Evolutionary conservation across 441 rosid genomes (phyloP).

Genomic region (Viola pubescens): DNA sequence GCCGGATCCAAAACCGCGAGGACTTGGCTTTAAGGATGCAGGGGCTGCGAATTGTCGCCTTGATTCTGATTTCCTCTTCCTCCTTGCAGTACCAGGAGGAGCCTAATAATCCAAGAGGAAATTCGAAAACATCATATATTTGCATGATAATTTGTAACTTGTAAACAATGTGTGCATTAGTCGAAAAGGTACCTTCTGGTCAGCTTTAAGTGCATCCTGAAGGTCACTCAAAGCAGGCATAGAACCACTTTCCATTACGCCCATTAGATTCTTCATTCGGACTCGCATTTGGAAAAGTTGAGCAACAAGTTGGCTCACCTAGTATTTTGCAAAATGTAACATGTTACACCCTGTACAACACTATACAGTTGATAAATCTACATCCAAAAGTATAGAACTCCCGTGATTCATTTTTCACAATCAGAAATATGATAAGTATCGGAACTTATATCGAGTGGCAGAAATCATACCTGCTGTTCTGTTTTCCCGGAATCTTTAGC

Average conservation of each 20-base stretch:
- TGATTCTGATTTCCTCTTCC: slow-evolving; percentile 59
- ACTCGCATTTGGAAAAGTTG: slow-evolving; percentile 96
- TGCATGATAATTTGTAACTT: neutral
- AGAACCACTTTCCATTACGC: slow-evolving; percentile 90
- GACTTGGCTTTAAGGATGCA: slow-evolving; percentile 53
- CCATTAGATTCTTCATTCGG: slow-evolving; percentile 94
- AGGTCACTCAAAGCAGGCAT: slow-evolving; percentile 81
- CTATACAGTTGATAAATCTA: neutral
- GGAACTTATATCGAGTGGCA: slow-evolving; percentile 5
- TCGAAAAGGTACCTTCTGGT: slow-evolving; percentile 56
- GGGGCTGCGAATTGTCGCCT: slow-evolving; percentile 56
- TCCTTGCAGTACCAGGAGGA: slow-evolving; percentile 85
- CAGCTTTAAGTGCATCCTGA: slow-evolving; percentile 72
- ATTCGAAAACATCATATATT: slow-evolving; percentile 2
- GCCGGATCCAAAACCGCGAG: slow-evolving; percentile 72
- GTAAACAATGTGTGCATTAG: neutral
- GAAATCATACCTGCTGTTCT: slow-evolving; percentile 61
- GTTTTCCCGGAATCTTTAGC: slow-evolving; percentile 85
- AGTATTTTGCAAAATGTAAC: slow-evolving; percentile 12
- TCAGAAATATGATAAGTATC: neutral
- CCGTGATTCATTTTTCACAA: neutral
- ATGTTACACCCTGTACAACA: slow-evolving; percentile 11
- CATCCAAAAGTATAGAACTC: neutral
- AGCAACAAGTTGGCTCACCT: slow-evolving; percentile 97
- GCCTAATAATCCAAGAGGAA: slow-evolving; percentile 34